Evolutionary conservation across 306 rosid species (phyloP), one percentile per base, ranked within the genome.

Genomic region (Biancaea sappan): DNA sequence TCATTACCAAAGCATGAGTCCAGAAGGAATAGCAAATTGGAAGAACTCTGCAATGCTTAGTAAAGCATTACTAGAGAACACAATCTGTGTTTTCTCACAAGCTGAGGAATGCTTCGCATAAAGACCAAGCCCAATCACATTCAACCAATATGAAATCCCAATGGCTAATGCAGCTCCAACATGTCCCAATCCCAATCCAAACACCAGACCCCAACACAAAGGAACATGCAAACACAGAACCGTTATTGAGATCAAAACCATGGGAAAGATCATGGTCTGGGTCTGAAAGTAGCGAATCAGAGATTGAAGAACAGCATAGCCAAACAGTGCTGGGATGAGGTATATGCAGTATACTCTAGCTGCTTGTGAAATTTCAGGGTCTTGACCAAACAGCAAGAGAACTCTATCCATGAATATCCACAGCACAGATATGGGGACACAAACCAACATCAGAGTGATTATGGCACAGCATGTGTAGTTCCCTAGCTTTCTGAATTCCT

Each of bases 111-210:
- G 77, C 35, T 53, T 74, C 43, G 80, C 63, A 51, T 89, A 86
- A 24, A 85, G n/a, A 5, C 60, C 83, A 16, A 92, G 92, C 3
- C 83, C 47, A 13, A 84, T 69, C n/a, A 59, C 89, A 75, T 82
- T 78, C 56, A 92, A 53, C 96, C 94, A 92, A 69, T 84, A 85
- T 3, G 96, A 87, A 24, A 86, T 47, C 25, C 75, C 88, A 64
- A 86, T 78, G 41, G 94, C 78, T 44, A 80, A 69, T 6, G 98
- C 96, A 13, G 96, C 90, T 22, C 94, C 98, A 32, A 25, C 34
- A 40, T 40, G 68, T 34, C 86, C 95, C 0, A 90, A 29, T 7
- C 72, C 79, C 50, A 81, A 61, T 66, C 84, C 77, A 60, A 78
- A 83, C 4, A 87, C 81, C 21, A 92, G 51, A 68, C 8, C 57